Evolutionary conservation across 371 early-diverging fungal genomes (phyloP), one percentile per base, ranked within the genome.

Genomic region (Syncephalastrum racemosum): DNA sequence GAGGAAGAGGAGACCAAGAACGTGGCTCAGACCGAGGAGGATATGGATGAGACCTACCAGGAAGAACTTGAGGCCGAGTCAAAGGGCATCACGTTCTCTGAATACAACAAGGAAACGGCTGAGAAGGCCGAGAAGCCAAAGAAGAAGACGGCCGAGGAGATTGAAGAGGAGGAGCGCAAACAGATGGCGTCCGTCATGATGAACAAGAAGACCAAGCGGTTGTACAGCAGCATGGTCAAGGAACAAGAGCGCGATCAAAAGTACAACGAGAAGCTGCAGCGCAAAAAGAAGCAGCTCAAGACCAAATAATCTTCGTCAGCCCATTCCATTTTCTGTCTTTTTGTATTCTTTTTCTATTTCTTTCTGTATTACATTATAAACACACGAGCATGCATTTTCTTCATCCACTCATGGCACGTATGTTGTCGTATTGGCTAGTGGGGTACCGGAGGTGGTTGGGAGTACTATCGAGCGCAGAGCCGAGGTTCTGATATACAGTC

Each of bases 111-210:
- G 71, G 75, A 83, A 14, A 62, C 71, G 60, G 70, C 72, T 48
- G 64, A 63, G 19, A 74, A 68, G 60, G 78, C 79, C 66, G 73
- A 74, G 31, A 60, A 75, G 54, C 75, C 78, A 47, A 75, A 81
- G 69, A 84, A 84, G 74, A 74, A 80, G 43, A 75, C 85, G 7
- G 82, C 81, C 16, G 80, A 75, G 0, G 87, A 90, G 60, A 66
- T 73, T n/a, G 93, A 91, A 64, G 91, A 88, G 53, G 87, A 83
- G 54, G 96, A 98, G 66, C 75, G 70, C 42, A 86, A 92, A 80
- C 90, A 89, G 67, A 80, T 98, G 77, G 88, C 91, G 50, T 90
- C 86, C 57, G 90, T 90, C 44, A 93, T 98, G 94, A 94, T 98
- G 93, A 82, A 85, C 59, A 93, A 91, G 80, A 94, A 92, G 81